Percentiles rank a stretch among this genome's conserved stretches.
These are phyloP conservation scores for Dryas octopetala DNA, from an alignment of 306 rosid genomes.

Conservation along the genomic window DNA sequence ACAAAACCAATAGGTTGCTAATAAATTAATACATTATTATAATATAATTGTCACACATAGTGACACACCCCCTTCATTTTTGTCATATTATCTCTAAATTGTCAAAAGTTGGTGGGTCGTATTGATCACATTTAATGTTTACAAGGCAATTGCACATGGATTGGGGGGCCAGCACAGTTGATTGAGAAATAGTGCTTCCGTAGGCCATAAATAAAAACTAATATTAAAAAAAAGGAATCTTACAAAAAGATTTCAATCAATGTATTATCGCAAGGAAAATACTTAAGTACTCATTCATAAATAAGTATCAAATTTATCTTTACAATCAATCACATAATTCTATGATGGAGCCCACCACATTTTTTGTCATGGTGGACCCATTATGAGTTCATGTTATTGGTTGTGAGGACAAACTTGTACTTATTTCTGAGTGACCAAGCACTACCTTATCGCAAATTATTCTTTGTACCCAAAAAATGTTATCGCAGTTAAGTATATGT, in stretches of 20 bases:
- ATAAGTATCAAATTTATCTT: no score
- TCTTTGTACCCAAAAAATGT: no score
- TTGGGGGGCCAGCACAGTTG: neutral
- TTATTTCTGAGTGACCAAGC: no score
- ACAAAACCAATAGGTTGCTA: neutral
- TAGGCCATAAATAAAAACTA: neutral
- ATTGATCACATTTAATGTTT: slow-evolving; percentile 1
- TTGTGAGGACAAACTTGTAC: no score
- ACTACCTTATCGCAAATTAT: no score
- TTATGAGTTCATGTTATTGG: no score
- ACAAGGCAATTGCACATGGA: neutral
- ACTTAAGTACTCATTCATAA: no score
- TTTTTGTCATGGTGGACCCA: no score
- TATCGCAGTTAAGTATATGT: neutral
- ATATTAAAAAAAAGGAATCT: neutral
- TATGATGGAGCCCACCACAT: no score
- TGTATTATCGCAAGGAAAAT: no score
- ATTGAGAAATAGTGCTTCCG: neutral
- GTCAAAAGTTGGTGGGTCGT: neutral
- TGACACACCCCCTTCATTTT: neutral
- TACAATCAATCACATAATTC: no score
- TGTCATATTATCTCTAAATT: neutral
- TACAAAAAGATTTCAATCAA: neutral
- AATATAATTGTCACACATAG: neutral
- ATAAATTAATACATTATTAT: neutral